Base-by-base conservation (phyloP, 2,329 filamentous ascomycete genomes). In the Cladosporium sp. region DNA sequence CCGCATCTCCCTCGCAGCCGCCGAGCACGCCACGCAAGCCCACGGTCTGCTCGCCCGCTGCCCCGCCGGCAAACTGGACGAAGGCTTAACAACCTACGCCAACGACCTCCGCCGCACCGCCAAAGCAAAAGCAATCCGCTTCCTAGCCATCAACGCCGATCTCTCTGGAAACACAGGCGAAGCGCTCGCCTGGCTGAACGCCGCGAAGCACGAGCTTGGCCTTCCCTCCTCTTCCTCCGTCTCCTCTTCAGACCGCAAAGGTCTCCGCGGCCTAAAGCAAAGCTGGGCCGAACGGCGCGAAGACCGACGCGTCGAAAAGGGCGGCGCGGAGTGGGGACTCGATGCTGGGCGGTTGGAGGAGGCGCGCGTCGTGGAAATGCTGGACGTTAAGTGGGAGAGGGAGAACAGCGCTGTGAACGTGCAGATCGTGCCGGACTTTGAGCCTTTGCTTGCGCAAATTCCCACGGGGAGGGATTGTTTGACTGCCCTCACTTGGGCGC, bases 321-420 rank as follows among this genome's bases (percentile, higher is more conserved):
- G 82, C 40, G 72, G 65, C 55, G 37, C 68, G 3, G 71, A 72
- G 22, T 93, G 89, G 88, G 91, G 91, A 0, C 75, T 84, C 40
- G 91, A 96, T 69, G 92, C 85, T 0, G 92, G 93, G 1, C 85
- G 81, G 60, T 71, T 89, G 15, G 93, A 97, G 67, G 93, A 99
- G 70, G 83, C 79, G 2, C 79, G 90, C 50, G 86, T 97, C 2
- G 77, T 96, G 45, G 88, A 93, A 61, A 89, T 93, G 83, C 73
- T 99, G 29, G 82, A 95, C 60, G 79, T 77, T 30, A 96, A 96
- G 67, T 96, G 93, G 92, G 83, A 82, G 55, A 93, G 90, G 71
- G 83, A 90, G 70, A 99, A 99, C 64, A 89, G 96, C 68, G 95
- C 88, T 83, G 85, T 96, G 61, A 89, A 91, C 54, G 85, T 89